Conservation (phyloP, 108 stramenopile species). For the Conticribra weissflogii region DNA sequence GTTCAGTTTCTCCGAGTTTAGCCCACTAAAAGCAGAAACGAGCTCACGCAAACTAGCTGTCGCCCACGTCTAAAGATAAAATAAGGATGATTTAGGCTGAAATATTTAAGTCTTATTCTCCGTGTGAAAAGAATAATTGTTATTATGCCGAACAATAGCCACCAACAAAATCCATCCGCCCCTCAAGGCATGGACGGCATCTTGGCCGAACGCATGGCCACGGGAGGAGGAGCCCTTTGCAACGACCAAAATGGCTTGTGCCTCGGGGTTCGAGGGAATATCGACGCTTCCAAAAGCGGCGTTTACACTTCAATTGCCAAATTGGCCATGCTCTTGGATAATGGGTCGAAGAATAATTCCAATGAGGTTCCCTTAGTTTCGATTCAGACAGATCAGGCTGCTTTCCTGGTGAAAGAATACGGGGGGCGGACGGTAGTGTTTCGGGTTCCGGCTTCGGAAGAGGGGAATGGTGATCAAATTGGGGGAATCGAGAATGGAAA, state of each 20-base stretch:
- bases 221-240: constrained; percentile 53
- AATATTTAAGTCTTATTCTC: too few species aligned
- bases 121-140: too few species aligned
- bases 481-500: too few species aligned
- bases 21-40: too few species aligned
- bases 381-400: constrained; percentile 60
- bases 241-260: constrained; percentile 68
- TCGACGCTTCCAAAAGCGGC: constrained; percentile 47
- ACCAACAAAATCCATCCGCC: too few species aligned
- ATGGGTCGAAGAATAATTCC: constrained; percentile 10
- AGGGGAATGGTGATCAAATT: too few species aligned
- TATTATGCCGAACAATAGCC: too few species aligned
- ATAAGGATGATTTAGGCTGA: too few species aligned
- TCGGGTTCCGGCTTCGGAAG: constrained; percentile 60
- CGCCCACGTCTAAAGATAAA: too few species aligned
- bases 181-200: constrained; percentile 19
- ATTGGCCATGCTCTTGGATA: constrained; percentile 60
- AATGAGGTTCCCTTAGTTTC: constrained; percentile 55
- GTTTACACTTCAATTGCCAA: constrained; percentile 62
- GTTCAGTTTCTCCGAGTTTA: too few species aligned
- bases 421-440: constrained; percentile 65
- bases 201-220: constrained; percentile 34
- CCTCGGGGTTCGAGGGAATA: constrained; percentile 57
- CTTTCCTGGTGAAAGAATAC: constrained; percentile 74
- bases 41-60: too few species aligned